Evolutionary conservation across 768 basidiomycete genomes (phyloP), one percentile per base, ranked within the genome.

Genomic region (Mycena amicta): DNA sequence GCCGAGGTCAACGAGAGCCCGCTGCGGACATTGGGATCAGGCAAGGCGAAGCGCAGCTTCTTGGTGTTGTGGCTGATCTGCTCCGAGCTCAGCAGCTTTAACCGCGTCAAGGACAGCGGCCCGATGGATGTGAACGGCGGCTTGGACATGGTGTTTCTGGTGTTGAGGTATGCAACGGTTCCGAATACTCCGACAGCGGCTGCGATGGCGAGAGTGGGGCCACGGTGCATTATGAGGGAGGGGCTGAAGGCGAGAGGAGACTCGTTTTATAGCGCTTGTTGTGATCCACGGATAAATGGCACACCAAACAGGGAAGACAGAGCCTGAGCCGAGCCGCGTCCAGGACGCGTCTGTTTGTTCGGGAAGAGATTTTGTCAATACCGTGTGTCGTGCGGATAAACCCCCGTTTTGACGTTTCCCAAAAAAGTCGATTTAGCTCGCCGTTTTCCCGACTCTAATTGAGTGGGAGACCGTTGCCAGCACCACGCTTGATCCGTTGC

Each of bases 161-260:
- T 45, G 8, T 45, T 45, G 13, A n/a, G 6, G 43, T 45, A 45
- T 15, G 43, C 43, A n/a, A 45, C 13, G 15, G 43, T n/a, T 23
- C 43, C 43, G 20, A 45, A 5, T 8, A 45, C 43, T 45, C 43
- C 43, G 22, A 23, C 43, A 5, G 13, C 43, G 6, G 22, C 8
- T 13, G 43, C 22, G 43, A 45, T 15, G 6, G 43, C 43, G 43
- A 45, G 8, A 23, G 43, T 23, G 22, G 43, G 8, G 8, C 43
- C 22, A 8, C 8, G 5, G 22, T 13, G 22, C 43, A 45, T 45
- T 37, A 37, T 37, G 33, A 37, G 33, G 18, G 43, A 45, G 13
- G 6, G 12, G 13, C 8, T 8, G 43, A 23, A 8, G 97, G 20
- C 8, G 22, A 45, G 13, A 8, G 13, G 43, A 13, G 43, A 6